phyloP scores from a whole-genome alignment of 2,329 filamentous ascomycete genomes.

The Penicillium sp. region DNA sequence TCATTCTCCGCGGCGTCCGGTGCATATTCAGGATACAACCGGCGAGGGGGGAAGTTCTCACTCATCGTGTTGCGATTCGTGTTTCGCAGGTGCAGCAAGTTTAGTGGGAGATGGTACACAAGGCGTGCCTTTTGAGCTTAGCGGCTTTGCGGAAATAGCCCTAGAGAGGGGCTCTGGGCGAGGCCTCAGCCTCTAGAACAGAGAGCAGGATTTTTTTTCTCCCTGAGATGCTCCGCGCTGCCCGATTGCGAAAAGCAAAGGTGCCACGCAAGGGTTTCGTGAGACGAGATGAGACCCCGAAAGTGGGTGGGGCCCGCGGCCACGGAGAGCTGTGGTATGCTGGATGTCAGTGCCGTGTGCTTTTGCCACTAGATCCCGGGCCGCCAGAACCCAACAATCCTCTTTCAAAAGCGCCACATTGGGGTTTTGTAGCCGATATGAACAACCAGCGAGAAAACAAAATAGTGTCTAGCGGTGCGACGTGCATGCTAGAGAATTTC shows the following conservation, averaged over 20 bases:
- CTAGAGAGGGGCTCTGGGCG: conserved; percentile 14
- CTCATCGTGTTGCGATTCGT: conserved; percentile 16
- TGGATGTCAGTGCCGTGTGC: conserved; percentile 27
- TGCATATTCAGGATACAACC: conserved; percentile 9
- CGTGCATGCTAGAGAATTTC: background rate
- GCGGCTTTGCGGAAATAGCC: conserved; percentile 12
- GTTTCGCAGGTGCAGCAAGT: background rate
- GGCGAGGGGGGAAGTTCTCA: conserved; percentile 13
- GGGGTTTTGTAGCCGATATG: background rate
- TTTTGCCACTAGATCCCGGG: conserved; percentile 26
- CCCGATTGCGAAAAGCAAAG: conserved; percentile 8
- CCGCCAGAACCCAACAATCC: conserved; percentile 10
- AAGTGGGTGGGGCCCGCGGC: conserved; percentile 16
- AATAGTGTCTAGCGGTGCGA: background rate
- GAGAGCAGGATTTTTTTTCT: background rate
- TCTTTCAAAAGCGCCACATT: background rate
- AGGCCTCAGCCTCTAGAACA: background rate
- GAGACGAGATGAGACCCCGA: conserved; percentile 8
- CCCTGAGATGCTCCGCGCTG: background rate
- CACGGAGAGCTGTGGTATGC: conserved; percentile 30
- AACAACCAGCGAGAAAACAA: background rate
- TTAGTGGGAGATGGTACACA: conserved; percentile 3
- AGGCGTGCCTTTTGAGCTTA: conserved; percentile 14
- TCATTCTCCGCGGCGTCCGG: conserved; percentile 17
- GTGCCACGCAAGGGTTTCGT: conserved; percentile 13